Conservation (phyloP, 805 yeast species). For the Maudiozyma bulderi region DNA sequence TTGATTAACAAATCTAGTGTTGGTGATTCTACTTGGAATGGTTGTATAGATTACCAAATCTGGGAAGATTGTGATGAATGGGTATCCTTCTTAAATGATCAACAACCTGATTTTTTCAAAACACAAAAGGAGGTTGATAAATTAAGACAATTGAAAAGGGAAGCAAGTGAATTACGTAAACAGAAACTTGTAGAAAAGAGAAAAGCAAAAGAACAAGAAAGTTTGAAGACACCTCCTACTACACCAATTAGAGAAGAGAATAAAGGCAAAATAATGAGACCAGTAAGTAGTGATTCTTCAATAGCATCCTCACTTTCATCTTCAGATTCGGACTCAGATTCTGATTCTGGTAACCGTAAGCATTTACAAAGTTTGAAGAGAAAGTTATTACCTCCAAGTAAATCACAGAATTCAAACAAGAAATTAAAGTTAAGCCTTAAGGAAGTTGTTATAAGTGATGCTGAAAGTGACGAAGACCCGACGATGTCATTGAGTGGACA, state of each 20-base stretch:
- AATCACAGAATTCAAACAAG: neutral
- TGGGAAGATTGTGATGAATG: constrained; percentile 75
- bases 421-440: neutral
- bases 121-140: constrained; percentile 35
- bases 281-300: neutral
- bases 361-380: constrained; percentile 9
- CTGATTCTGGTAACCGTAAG: neutral
- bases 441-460: neutral
- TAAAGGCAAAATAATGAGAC: neutral
- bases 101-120: constrained; percentile 54
- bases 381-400: constrained; percentile 6
- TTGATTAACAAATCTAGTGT: constrained; percentile 64
- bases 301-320: neutral
- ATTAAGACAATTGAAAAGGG: constrained; percentile 22
- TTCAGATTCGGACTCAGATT: neutral
- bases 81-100: constrained; percentile 44
- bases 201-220: constrained; percentile 2
- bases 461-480: neutral
- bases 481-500: neutral
- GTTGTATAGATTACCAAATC: constrained; percentile 69
- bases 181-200: constrained; percentile 7
- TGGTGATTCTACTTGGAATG: constrained; percentile 56
- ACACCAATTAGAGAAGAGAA: constrained; percentile 19
- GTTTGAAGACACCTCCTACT: constrained; percentile 24
- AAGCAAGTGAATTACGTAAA: constrained; percentile 25